Percentiles rank a stretch among this genome's conserved stretches.
phyloP scores from a whole-genome alignment of 306 rosid species.

The Fragaria iinumae region DNA sequence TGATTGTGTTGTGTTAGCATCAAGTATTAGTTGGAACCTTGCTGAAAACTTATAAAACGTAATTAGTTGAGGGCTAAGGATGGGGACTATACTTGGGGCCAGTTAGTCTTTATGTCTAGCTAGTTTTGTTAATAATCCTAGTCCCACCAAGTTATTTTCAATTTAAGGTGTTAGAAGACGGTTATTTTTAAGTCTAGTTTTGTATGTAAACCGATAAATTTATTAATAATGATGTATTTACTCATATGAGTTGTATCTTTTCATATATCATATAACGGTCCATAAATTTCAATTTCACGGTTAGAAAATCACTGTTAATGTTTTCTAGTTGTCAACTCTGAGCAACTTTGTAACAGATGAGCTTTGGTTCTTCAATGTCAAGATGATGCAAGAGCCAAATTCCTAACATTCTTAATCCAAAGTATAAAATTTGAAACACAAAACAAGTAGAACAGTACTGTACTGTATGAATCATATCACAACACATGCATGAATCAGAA shows the following conservation, averaged over 20 bases:
- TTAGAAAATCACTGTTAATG: too few relatives aligned
- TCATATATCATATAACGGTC: too few relatives aligned
- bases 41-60: background rate
- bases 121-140: background rate
- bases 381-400: background rate
- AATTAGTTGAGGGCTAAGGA: background rate
- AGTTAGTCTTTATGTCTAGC: background rate
- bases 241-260: too few relatives aligned
- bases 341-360: background rate
- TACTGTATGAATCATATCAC: background rate
- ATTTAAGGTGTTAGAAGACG: background rate
- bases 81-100: background rate
- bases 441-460: background rate
- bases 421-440: background rate
- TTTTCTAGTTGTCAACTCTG: background rate
- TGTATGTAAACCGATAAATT: background rate
- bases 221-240: background rate
- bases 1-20: background rate
- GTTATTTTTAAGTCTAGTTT: background rate
- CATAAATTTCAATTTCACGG: too few relatives aligned
- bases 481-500: background rate
- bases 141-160: background rate
- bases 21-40: background rate
- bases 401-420: background rate
- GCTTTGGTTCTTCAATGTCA: background rate